A percentile compares a stretch with the other conserved stretches of the same genome.
phyloP scores from a whole-genome alignment of 345 rosid genomes.

The Murraya koenigii region DNA sequence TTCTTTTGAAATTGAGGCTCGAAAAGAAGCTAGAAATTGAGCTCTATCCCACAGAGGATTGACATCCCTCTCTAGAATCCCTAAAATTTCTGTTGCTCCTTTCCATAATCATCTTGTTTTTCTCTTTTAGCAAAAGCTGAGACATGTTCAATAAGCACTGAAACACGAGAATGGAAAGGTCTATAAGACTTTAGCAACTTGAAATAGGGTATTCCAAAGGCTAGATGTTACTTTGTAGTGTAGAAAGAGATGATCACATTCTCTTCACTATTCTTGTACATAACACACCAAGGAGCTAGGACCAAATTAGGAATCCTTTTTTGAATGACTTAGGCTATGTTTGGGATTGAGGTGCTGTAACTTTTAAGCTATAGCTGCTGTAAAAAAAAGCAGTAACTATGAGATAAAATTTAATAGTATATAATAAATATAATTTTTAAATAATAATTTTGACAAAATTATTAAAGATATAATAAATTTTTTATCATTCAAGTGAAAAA shows the following conservation, averaged over 20 bases:
- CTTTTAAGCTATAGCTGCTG: too few species aligned
- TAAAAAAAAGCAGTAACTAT: too few species aligned
- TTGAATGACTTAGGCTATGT: not conserved
- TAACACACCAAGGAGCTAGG: not conserved
- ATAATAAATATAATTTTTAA: too few species aligned
- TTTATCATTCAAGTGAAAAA: too few species aligned
- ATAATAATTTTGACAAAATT: too few species aligned
- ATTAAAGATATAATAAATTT: too few species aligned
- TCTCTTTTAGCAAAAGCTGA: not conserved
- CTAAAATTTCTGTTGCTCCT: not conserved
- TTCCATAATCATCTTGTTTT: not conserved
- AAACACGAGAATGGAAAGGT: not conserved
- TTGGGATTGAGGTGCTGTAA: too few species aligned
- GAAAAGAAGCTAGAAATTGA: too few species aligned
- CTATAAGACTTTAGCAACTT: not conserved
- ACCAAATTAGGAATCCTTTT: not conserved
- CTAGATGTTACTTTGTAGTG: not conserved
- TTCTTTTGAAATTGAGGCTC: too few species aligned
- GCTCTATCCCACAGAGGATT: too few species aligned
- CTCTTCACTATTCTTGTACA: not conserved
- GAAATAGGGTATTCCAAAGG: not conserved
- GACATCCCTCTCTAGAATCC: too few species aligned
- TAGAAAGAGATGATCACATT: not conserved
- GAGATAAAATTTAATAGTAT: too few species aligned
- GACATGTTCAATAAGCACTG: not conserved